Evolutionary conservation across 495 filamentous ascomycete species (phyloP), one percentile per base, ranked within the genome.

Genomic region (Penicillium tannophilum): DNA sequence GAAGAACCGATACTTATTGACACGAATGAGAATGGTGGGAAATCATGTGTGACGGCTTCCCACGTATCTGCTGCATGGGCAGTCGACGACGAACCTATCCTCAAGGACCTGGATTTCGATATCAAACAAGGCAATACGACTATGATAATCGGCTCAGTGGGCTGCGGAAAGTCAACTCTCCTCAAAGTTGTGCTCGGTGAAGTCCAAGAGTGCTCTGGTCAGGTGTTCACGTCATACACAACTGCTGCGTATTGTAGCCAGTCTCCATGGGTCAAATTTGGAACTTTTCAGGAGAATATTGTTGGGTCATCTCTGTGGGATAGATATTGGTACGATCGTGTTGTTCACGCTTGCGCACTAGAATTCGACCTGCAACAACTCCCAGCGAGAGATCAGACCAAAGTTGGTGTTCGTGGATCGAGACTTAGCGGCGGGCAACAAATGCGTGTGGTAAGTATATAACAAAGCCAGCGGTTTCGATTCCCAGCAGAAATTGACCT

Each of bases 261-360:
- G 63, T 84, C 83, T 1, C 87, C 90, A 16, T 93, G 90, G 90
- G 80, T 93, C 6, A 87, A 90, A 62, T 90, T 86, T 63, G 90
- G 90, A 80, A 91, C 84, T 42, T 86, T 93, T 44, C 83, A 84
- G n/a, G 83, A 92, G 23, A 91, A 90, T 57, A 89, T 92, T 42
- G 65, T 90, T 6, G 91, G 91, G 65, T 84, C 83, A 39, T 80
- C 82, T 28, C 79, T 72, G 2, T 88, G 86, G 57, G 88, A 92
- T 56, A 72, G 77, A 53, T 30, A 30, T 6, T 77, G 81, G 30
- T 86, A 85, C 59, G 72, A 77, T 28, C 73, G 75, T 41, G 79
- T 84, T 14, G 62, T 89, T 10, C 64, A 81, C 42, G 83, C 84
- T 20, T 88, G 85, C 62, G 84, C 81, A 17, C 71, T 90, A 6